These are phyloP conservation scores for Solioccasus polychromus DNA, from an alignment of 768 basidiomycete species.

Conservation along the genomic window DNA sequence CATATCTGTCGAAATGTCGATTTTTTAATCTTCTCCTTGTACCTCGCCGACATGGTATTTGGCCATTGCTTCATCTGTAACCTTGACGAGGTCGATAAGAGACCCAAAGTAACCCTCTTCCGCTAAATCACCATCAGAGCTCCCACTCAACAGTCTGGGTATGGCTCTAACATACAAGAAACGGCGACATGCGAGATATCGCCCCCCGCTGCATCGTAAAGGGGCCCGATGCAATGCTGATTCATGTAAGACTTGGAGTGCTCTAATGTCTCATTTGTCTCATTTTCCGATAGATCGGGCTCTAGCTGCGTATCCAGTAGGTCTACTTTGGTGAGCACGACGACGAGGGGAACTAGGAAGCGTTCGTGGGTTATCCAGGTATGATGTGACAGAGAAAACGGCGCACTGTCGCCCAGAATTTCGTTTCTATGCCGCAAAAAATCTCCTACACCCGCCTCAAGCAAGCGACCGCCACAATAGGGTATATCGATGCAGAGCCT, in stretches of 20 bases:
- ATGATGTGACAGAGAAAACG: neutral
- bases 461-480: neutral
- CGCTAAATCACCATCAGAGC: slow-evolving; percentile 1
- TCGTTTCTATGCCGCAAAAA: neutral
- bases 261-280: neutral
- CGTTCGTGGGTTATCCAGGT: neutral
- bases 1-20: too few relatives aligned
- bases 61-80: slow-evolving; percentile 5
- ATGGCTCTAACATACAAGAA: slow-evolving; percentile 6
- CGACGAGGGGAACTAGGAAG: neutral
- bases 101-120: slow-evolving; percentile 1
- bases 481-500: neutral
- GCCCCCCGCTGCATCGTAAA: neutral
- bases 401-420: neutral
- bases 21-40: slow-evolving; percentile 13
- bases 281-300: neutral
- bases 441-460: neutral
- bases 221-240: slow-evolving; percentile 1
- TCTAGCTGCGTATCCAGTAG: neutral
- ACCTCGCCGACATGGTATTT: slow-evolving; percentile 8
- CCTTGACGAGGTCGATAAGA: slow-evolving; percentile 2
- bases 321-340: slow-evolving; percentile 2
- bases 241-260: neutral
- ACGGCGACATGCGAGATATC: slow-evolving; percentile 2
- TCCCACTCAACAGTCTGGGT: neutral